Conservation (phyloP, 2,329 filamentous ascomycete species). For the Penicillium brasilianum region DNA sequence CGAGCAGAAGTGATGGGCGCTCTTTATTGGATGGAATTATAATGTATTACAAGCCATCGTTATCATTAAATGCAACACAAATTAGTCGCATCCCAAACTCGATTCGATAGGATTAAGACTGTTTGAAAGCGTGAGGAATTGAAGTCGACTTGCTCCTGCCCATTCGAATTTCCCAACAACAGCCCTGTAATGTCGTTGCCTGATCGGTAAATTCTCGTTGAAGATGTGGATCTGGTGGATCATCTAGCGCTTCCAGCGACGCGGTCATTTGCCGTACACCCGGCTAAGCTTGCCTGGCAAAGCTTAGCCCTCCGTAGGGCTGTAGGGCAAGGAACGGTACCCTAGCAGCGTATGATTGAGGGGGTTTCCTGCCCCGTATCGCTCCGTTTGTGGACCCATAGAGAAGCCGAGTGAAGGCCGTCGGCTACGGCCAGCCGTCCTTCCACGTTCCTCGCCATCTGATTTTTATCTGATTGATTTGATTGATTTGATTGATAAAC, state of each 20-base stretch:
- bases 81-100: no score
- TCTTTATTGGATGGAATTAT: no score
- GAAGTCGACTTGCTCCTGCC: background rate
- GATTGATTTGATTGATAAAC: no score
- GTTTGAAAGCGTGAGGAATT: no score
- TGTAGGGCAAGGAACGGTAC: background rate
- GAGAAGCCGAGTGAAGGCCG: background rate
- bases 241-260: background rate
- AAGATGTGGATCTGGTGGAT: background rate
- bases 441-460: background rate
- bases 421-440: background rate
- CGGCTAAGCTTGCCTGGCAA: background rate
- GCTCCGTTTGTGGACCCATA: background rate
- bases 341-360: no score
- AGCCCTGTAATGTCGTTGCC: background rate
- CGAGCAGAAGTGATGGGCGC: no score
- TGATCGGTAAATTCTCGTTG: background rate
- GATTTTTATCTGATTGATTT: background rate
- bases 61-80: background rate
- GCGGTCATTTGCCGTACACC: background rate
- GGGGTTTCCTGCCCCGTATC: background rate
- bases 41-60: background rate
- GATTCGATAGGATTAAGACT: no score
- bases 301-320: background rate
- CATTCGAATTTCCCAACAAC: no score